Evolutionary conservation across 352 stramenopile species (phyloP).

Genomic region (Thalassiosira ordinaria): DNA sequence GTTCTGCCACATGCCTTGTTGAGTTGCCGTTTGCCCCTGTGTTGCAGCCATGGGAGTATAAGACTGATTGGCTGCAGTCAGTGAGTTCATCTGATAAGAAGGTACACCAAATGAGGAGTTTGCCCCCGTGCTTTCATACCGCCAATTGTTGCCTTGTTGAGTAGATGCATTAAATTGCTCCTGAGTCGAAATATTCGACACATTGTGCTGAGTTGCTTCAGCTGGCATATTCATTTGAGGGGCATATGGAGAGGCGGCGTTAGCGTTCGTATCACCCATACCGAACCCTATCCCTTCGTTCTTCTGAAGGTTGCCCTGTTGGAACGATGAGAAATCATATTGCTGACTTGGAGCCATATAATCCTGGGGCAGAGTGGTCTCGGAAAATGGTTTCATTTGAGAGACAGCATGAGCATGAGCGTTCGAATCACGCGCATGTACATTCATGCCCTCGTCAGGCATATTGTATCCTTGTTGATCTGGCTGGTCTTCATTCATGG

Average conservation of each 20-base stretch:
- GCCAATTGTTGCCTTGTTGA: background rate
- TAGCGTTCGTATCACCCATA: background rate
- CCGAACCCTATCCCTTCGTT: background rate
- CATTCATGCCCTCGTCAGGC: background rate
- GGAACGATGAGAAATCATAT: background rate
- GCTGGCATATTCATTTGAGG: too few species aligned
- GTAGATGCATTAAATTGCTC: background rate
- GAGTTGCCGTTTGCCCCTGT: too few species aligned
- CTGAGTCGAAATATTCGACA: background rate
- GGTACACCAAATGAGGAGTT: background rate
- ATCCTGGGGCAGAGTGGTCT: background rate
- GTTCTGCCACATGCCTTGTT: background rate
- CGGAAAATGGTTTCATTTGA: background rate
- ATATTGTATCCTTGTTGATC: background rate
- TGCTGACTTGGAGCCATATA: background rate
- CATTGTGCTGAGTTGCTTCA: background rate
- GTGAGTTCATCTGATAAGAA: background rate
- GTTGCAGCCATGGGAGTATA: background rate
- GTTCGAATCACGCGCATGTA: background rate
- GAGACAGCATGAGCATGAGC: background rate
- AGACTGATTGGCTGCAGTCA: background rate
- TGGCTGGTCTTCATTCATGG: background rate
- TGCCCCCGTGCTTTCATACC: background rate
- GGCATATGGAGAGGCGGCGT: slow-evolving; percentile 4
- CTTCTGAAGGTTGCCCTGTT: background rate